Evolutionary conservation across 345 rosid genomes (phyloP).

Genomic region (Eucalyptus cloeziana): DNA sequence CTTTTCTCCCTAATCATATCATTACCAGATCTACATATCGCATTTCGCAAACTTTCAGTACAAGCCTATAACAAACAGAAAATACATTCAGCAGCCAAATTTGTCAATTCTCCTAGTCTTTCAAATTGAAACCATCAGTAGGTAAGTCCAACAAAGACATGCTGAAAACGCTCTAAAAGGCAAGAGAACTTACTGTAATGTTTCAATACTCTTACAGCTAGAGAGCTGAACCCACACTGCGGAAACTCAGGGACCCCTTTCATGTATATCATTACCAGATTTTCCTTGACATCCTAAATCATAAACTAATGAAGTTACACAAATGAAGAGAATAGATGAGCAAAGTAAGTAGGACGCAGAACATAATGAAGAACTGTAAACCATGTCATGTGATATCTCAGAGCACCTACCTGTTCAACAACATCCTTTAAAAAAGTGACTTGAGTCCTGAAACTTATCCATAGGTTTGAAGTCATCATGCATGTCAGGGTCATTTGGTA

Average conservation of each 20-base stretch:
- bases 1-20: not conserved
- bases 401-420: slow-evolving; percentile 60
- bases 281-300: slow-evolving; percentile 69
- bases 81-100: not conserved
- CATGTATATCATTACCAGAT: slow-evolving; percentile 92
- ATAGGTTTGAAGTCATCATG: slow-evolving; percentile 81
- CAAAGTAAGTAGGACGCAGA: not conserved
- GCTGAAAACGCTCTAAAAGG: not conserved
- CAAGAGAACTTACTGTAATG: slow-evolving; percentile 48
- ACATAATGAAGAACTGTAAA: no score
- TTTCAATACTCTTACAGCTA: slow-evolving; percentile 72
- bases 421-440: slow-evolving; percentile 39
- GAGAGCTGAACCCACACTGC: slow-evolving; percentile 91
- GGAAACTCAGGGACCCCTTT: slow-evolving; percentile 88
- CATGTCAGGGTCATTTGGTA: slow-evolving; percentile 67
- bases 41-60: not conserved
- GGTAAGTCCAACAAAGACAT: not conserved
- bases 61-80: not conserved
- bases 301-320: not conserved
- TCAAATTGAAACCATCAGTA: not conserved
- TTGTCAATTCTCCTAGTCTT: not conserved
- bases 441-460: slow-evolving; percentile 38
- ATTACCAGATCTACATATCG: not conserved
- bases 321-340: not conserved
- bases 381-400: not conserved